Base-by-base conservation (phyloP, 2,329 filamentous ascomycete species). In the Aspergillus clavatus region DNA sequence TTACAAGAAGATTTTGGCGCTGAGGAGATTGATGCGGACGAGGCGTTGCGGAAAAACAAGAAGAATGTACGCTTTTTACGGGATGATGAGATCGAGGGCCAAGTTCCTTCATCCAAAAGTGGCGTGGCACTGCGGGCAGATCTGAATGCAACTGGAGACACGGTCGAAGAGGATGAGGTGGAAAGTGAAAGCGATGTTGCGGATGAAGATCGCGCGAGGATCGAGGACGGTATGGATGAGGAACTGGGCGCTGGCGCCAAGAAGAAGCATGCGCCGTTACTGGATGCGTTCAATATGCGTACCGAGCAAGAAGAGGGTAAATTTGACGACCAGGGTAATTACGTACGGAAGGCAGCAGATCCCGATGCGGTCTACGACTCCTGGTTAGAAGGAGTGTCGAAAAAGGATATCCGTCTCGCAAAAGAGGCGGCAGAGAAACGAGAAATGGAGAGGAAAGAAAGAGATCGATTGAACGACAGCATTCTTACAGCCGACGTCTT, bases 221-320 rank as follows among this genome's bases (percentile, higher is more conserved):
- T 87, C 26, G 88, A 87, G 53, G 82, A 86, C 49, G 87, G 82
- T 14, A 63, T 95, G 12, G 93, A 96, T 55, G 85, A 90, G 43
- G 93, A 98, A 66, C 76, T 98, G 5, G 93, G 93, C 2, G 84
- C 88, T 1, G 93, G 93, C 11, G 86, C 87, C 2, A 85, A 94
- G 57, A 97, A 96, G 72, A 87, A 83, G 58, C 89, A 96, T 66
- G 93, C 93, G 1, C 93, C 93, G 1, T 88, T 93, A 65, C 78
- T 98, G 5, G 93, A 97, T 66, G 91, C 91, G 2, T 98, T 98
- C 77, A 97, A 98, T 62, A 87, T 98, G 77, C 83, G 81, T 47
- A 74, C 80, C 10, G 93, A 98, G 67, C 84, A 94, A 65, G 89
- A 97, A 61, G 91, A 97, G 56, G 93, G 93, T 1, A 79, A 83